Evolutionary conservation across 2,329 filamentous ascomycete species (phyloP), one percentile per base, ranked within the genome.

Genomic region (Ceratocystis lukuohia): DNA sequence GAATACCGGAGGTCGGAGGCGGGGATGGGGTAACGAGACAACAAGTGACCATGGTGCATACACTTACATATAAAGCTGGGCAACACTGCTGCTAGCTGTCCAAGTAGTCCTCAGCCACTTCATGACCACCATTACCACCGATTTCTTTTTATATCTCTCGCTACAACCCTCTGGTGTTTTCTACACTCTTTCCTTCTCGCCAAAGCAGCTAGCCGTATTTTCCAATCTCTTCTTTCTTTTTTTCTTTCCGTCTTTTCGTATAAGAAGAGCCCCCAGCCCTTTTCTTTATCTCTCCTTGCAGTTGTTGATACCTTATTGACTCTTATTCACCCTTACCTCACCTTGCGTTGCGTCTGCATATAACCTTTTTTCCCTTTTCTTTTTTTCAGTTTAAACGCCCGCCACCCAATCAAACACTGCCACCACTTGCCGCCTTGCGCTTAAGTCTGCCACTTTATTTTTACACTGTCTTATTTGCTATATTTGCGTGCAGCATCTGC

Each of bases 371-470:
- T 10, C 10, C 8, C 33, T 8, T 8, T 33, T 8, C 8, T 37
- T 41, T 37, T 37, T 41, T 8, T 8, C 28, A n/a, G 5, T 59
- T 30, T 59, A 59, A 37, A 59, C 53, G 53, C 53, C 53, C 53
- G 33, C 12, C 33, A 12, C 53, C 53, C 25, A 33, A 59, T 59
- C 53, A 59, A 30, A 30, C 28, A 59, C 28, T 37, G 53, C 12
- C 53, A 25, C 53, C 28, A 37, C 10, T 59, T 59, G 53, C 53
- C 25, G 53, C 28, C 28, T 59, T 33, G 37, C 28, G 25, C 53
- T n/a, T 59, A 17, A 30, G 53, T 17, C 53, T 59, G 53, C 53
- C 53, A 59, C 53, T 59, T 20, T 37, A 33, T 37, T 59, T 59
- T 20, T 59, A n/a, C 53, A 12, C 22, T 5, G 25, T 30, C 25